phyloP scores from a whole-genome alignment of 2,329 filamentous ascomycete genomes.

The Teratosphaeria viscida region DNA sequence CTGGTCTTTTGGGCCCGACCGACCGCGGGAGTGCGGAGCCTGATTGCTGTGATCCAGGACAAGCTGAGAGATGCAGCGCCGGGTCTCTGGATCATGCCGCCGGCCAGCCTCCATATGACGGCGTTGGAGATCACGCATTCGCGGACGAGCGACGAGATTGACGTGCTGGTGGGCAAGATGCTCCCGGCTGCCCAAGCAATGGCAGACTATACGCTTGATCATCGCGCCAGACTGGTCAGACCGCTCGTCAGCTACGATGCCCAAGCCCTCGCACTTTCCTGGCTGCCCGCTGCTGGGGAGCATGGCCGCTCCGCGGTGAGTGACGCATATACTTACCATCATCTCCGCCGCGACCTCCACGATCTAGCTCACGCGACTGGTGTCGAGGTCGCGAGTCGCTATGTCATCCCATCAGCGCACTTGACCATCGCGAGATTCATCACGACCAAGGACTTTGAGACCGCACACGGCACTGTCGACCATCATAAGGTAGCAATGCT shows the following conservation, averaged over 20 bases:
- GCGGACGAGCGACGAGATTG: constrained; percentile 58
- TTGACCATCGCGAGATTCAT: constrained; percentile 80
- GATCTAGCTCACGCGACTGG: constrained; percentile 50
- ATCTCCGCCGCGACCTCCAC: constrained; percentile 72
- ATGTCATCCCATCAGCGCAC: constrained; percentile 82
- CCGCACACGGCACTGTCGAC: constrained; percentile 32
- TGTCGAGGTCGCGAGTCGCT: constrained; percentile 64
- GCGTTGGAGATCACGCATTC: constrained; percentile 77
- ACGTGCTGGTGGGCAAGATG: constrained; percentile 49
- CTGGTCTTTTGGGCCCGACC: constrained; percentile 84
- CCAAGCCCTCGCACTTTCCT: constrained; percentile 76
- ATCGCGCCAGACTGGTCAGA: constrained; percentile 67
- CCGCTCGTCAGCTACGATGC: constrained; percentile 77
- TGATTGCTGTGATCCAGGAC: constrained; percentile 60
- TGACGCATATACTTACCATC: constrained; percentile 77
- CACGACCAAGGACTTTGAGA: constrained; percentile 47
- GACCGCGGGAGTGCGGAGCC: constrained; percentile 55
- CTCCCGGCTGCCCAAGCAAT: constrained; percentile 47
- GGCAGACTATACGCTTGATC: constrained; percentile 53
- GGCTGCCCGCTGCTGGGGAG: constrained; percentile 59
- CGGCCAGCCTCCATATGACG: constrained; percentile 70
- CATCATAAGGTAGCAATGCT: constrained; percentile 51
- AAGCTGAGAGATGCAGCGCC: constrained; percentile 54
- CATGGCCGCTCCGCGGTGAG: constrained; percentile 29
- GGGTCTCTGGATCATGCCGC: constrained; percentile 79